Evolutionary conservation across 2,329 filamentous ascomycete genomes (phyloP).

Genomic region (Colletotrichum tamarilloi): DNA sequence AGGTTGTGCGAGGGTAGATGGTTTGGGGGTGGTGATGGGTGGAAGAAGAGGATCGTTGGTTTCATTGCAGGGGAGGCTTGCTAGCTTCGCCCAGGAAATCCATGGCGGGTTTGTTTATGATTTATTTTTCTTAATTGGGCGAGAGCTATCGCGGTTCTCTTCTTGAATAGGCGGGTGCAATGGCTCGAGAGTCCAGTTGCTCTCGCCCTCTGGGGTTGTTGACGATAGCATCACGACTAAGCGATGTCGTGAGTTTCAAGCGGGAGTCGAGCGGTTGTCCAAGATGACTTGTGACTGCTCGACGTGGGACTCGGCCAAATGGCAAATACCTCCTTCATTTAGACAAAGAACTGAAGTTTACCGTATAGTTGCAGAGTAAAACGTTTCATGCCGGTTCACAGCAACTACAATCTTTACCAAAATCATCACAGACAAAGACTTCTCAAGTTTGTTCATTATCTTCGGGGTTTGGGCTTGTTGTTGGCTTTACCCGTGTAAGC

Average conservation of each 20-base stretch:
- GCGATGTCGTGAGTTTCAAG: not conserved
- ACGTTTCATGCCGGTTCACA: not conserved
- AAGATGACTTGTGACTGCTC: not conserved
- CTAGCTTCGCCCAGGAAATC: not conserved
- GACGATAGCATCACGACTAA: not conserved
- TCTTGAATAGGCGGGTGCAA: not conserved
- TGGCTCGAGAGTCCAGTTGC: not conserved
- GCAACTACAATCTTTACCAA: not conserved
- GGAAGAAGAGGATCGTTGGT: not conserved
- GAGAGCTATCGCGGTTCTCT: not conserved
- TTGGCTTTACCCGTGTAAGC: not conserved
- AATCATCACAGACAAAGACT: not conserved
- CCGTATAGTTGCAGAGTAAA: not conserved
- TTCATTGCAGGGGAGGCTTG: not conserved
- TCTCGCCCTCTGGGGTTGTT: not conserved
- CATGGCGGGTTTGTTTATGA: not conserved
- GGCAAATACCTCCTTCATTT: not conserved
- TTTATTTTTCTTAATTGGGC: not conserved
- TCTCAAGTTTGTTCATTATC: not conserved
- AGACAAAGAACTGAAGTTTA: not conserved
- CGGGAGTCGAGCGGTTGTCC: no score
- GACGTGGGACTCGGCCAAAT: not conserved
- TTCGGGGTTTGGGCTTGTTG: not conserved
- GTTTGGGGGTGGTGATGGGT: not conserved
- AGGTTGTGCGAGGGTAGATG: not conserved